A percentile compares a stretch with the other conserved stretches of the same genome.
These are phyloP conservation scores for Cyphellophora europaea DNA, from an alignment of 2,329 filamentous ascomycete genomes.

Conservation along the genomic window DNA sequence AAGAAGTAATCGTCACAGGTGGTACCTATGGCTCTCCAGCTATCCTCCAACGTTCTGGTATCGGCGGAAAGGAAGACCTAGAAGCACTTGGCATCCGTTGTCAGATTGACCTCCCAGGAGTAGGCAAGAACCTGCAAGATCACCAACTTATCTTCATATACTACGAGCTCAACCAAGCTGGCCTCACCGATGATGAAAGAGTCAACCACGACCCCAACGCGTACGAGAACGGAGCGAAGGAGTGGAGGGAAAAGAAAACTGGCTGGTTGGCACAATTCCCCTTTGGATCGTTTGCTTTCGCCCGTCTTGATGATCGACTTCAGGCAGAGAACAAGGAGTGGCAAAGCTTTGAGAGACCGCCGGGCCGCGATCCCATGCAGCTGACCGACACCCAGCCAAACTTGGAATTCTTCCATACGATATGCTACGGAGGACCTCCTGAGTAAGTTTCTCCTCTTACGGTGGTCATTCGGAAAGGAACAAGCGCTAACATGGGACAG, in stretches of 20 bases:
- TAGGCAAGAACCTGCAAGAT: constrained; percentile 46
- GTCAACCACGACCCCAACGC: not conserved
- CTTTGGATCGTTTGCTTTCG: constrained; percentile 54
- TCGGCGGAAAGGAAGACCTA: constrained; percentile 39
- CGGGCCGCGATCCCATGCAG: constrained; percentile 55
- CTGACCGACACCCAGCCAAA: constrained; percentile 48
- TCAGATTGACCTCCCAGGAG: constrained; percentile 38
- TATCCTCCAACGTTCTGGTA: constrained; percentile 45
- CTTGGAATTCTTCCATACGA: constrained; percentile 53
- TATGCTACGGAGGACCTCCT: constrained; percentile 1
- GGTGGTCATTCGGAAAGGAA: too few relatives aligned
- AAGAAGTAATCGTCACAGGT: constrained; percentile 31
- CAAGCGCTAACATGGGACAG: constrained; percentile 10
- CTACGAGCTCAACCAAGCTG: constrained; percentile 46
- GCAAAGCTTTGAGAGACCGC: constrained; percentile 36
- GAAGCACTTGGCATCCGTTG: constrained; percentile 33
- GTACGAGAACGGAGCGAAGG: not conserved
- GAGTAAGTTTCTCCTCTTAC: too few relatives aligned
- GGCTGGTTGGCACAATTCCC: constrained; percentile 53
- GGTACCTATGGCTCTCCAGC: constrained; percentile 43
- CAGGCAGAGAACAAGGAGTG: constrained; percentile 43
- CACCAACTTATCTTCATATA: constrained; percentile 51
- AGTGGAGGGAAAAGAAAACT: constrained; percentile 48
- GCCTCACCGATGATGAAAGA: constrained; percentile 45
- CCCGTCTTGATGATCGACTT: constrained; percentile 52